Percentiles rank a stretch among this genome's conserved stretches.
Conservation (phyloP, 148 eudicot genomes). For the Rhododendron molle region DNA sequence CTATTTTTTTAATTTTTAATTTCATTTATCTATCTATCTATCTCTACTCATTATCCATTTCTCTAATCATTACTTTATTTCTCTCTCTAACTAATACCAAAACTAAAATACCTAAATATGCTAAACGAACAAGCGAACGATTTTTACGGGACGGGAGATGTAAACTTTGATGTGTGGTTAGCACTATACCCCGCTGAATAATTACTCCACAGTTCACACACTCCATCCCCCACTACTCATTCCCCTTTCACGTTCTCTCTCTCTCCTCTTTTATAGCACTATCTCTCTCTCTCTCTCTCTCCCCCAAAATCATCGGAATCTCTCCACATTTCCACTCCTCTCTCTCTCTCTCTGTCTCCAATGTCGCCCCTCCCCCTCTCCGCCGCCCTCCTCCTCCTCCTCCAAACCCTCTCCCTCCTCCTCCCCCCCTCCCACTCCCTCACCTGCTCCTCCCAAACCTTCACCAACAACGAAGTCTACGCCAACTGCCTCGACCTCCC, state of each 20-base stretch:
- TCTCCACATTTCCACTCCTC: background rate
- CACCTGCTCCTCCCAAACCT: conserved; percentile 51
- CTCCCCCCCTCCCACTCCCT: conserved; percentile 30
- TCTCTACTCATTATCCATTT: too few species aligned
- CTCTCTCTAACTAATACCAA: too few species aligned
- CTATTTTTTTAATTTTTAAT: too few species aligned
- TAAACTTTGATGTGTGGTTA: too few species aligned
- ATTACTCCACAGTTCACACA: background rate
- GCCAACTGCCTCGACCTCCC: conserved; percentile 47
- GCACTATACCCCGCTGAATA: too few species aligned
- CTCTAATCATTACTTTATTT: too few species aligned
- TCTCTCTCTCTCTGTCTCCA: conserved; percentile 7
- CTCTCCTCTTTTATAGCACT: background rate
- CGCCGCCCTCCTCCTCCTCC: background rate
- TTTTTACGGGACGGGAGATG: too few species aligned
- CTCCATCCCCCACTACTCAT: background rate
- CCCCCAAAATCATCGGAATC: background rate
- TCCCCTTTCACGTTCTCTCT: background rate
- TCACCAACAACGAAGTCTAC: conserved; percentile 33
- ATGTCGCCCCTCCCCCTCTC: conserved; percentile 18
- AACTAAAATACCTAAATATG: too few species aligned
- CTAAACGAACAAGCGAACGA: too few species aligned
- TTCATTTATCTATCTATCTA: too few species aligned
- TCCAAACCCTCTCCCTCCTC: background rate
- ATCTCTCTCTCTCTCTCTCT: background rate